Evolutionary conservation across 225 moss, liverwort and hornwort genomes (phyloP).

Genomic region (Thuidium tamariscinum): DNA sequence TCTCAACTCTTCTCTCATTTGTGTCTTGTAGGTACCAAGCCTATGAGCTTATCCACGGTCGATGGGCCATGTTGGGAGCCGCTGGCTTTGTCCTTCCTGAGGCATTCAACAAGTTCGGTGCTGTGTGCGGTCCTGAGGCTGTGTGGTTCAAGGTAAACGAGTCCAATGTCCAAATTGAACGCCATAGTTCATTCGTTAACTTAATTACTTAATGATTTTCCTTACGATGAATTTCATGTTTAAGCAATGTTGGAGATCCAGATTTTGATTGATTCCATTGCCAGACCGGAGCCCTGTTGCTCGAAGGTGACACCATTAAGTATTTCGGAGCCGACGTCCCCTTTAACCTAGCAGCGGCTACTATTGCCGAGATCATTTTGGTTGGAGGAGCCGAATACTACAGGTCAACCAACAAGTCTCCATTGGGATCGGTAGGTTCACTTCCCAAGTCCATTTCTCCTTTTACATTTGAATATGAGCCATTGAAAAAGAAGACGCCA

Average conservation of each 20-base stretch:
- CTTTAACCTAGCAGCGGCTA: constrained; percentile 44
- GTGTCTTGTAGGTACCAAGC: constrained; percentile 41
- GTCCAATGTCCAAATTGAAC: too few species aligned
- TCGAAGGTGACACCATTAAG: constrained; percentile 46
- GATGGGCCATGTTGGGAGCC: constrained; percentile 86
- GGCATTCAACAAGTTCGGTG: constrained; percentile 85
- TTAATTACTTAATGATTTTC: background rate
- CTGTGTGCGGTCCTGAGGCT: constrained; percentile 67
- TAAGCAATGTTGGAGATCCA: background rate
- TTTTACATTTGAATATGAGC: background rate
- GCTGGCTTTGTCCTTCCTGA: constrained; percentile 69
- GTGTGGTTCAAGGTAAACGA: constrained; percentile 58
- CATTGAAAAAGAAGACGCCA: background rate
- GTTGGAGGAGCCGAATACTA: constrained; percentile 89
- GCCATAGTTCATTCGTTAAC: background rate
- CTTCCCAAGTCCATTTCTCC: background rate
- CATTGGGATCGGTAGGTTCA: constrained; percentile 56
- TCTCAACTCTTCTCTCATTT: background rate
- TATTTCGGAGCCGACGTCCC: constrained; percentile 70
- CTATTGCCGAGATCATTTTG: constrained; percentile 55
- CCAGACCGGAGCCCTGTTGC: constrained; percentile 40
- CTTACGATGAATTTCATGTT: too few species aligned
- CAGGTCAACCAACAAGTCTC: constrained; percentile 76
- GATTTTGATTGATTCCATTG: background rate
- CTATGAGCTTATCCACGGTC: constrained; percentile 64